Evolutionary conservation across 2,329 filamentous ascomycete genomes (phyloP).

Genomic region (Fusarium nisikadoi): DNA sequence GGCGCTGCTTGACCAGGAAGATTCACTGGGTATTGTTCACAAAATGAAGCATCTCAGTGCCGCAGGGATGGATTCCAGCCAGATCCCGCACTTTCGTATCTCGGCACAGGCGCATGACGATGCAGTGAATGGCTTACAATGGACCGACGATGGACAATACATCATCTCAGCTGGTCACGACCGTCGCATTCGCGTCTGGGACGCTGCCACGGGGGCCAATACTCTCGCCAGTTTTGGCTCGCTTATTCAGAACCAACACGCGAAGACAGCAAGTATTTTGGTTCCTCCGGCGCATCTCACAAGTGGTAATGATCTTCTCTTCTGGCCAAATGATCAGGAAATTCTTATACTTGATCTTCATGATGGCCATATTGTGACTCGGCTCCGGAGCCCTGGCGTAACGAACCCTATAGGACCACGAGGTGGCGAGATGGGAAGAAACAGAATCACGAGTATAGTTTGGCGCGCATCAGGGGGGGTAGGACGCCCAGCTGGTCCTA

Average conservation of each 20-base stretch:
- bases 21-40: conserved; percentile 74
- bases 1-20: conserved; percentile 84
- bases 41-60: conserved; percentile 49
- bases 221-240: conserved; percentile 90
- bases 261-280: conserved; percentile 70
- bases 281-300: conserved; percentile 70
- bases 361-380: conserved; percentile 77
- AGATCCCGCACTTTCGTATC: conserved; percentile 55
- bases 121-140: conserved; percentile 84
- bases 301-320: conserved; percentile 70
- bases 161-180: conserved; percentile 87
- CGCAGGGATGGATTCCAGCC: conserved; percentile 45
- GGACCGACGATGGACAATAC: conserved; percentile 82
- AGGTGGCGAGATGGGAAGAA: conserved; percentile 67
- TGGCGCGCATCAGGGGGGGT: conserved; percentile 76
- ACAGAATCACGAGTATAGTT: conserved; percentile 77
- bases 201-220: conserved; percentile 82
- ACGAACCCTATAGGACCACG: conserved; percentile 53
- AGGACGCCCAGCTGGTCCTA: conserved; percentile 65
- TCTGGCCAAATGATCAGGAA: conserved; percentile 85
- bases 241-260: conserved; percentile 76
- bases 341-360: conserved; percentile 84
- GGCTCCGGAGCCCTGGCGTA: conserved; percentile 73
- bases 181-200: conserved; percentile 86
- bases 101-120: conserved; percentile 78